These are phyloP conservation scores for Cryptococcus sp. DNA, from an alignment of 1,284 basidiomycete species.

Conservation along the genomic window DNA sequence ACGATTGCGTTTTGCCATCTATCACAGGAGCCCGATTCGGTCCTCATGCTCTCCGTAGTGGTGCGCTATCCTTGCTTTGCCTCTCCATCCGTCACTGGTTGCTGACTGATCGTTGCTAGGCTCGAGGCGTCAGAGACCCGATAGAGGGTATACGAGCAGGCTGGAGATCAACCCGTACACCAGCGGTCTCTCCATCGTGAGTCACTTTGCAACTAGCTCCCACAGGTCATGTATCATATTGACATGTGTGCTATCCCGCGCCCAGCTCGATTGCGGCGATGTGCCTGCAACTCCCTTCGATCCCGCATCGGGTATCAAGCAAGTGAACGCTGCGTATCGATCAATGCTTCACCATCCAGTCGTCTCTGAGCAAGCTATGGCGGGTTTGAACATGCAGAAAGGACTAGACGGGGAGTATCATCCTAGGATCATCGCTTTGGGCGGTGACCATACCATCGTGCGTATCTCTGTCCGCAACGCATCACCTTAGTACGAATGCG, in stretches of 20 bases:
- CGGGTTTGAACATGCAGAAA: constrained; percentile 27
- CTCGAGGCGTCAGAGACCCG: constrained; percentile 36
- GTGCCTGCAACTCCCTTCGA: constrained; percentile 55
- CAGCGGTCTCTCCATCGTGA: constrained; percentile 31
- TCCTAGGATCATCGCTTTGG: constrained; percentile 54
- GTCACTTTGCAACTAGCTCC: constrained; percentile 2
- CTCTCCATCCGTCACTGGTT: background rate
- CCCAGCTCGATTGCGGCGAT: constrained; percentile 53
- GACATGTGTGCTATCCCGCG: background rate
- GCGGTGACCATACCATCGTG: constrained; percentile 55
- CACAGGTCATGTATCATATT: background rate
- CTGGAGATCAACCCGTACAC: constrained; percentile 40
- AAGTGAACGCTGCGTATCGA: constrained; percentile 51
- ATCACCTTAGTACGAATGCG: background rate
- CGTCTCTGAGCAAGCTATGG: constrained; percentile 23
- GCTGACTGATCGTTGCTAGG: constrained; percentile 13
- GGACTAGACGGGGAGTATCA: constrained; percentile 48
- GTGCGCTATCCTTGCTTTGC: constrained; percentile 13
- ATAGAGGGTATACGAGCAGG: constrained; percentile 36
- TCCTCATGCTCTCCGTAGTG: constrained; percentile 47
- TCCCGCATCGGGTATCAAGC: constrained; percentile 51
- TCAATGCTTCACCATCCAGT: constrained; percentile 34
- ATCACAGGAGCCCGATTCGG: constrained; percentile 50
- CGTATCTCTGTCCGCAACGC: constrained; percentile 3
- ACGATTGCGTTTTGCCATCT: too few relatives aligned